Percentiles rank a stretch among this genome's conserved stretches.
Conservation (phyloP, 2,329 filamentous ascomycete species). For the Colletotrichum ledebouriae region DNA sequence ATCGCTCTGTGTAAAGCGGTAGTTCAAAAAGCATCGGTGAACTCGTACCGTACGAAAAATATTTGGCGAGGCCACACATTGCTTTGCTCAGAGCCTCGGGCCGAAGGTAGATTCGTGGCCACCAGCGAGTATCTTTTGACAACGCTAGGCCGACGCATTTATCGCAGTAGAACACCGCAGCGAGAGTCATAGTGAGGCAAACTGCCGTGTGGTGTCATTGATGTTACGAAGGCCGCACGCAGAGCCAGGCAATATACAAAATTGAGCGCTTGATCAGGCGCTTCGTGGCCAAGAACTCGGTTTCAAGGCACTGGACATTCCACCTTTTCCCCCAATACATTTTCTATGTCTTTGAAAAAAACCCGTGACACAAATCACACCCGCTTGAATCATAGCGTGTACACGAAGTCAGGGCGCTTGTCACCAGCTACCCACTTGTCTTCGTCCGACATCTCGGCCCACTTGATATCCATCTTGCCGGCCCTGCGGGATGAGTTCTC, state of each 20-base stretch:
- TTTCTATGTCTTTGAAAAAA: not conserved
- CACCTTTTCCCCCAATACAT: not conserved
- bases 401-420: slow-evolving; percentile 54
- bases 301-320: no score
- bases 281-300: not conserved
- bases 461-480: slow-evolving; percentile 69
- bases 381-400: slow-evolving; percentile 47
- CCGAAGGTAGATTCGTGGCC: no score
- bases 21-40: no score
- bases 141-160: no score
- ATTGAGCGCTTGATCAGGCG: not conserved
- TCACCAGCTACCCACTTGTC: slow-evolving; percentile 72
- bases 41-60: no score
- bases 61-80: no score
- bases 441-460: slow-evolving; percentile 65
- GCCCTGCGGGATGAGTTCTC: slow-evolving; percentile 71
- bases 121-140: no score
- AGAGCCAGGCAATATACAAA: slow-evolving; percentile 14
- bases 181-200: not conserved
- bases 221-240: not conserved
- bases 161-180: not conserved
- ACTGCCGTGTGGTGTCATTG: slow-evolving; percentile 11
- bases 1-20: no score
- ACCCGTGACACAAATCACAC: no score
- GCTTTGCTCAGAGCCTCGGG: no score